Evolutionary conservation across 257 asterid species (phyloP).

Genomic region (Cynanchum wilfordii): DNA sequence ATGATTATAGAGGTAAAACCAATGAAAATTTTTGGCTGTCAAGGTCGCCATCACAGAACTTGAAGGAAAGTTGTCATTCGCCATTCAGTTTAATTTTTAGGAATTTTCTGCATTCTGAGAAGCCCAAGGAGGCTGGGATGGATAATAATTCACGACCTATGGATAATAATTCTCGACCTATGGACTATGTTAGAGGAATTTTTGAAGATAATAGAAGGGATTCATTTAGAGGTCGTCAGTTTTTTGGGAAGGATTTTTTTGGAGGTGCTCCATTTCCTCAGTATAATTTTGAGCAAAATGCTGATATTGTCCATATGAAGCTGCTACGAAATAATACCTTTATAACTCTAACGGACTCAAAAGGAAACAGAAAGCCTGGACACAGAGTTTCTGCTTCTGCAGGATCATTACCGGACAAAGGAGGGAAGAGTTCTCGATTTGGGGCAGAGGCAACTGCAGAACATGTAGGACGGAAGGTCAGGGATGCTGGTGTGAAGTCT

Average conservation of each 20-base stretch:
- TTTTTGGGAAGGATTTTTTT: constrained; percentile 6
- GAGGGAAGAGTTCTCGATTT: constrained; percentile 55
- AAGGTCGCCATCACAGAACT: constrained; percentile 25
- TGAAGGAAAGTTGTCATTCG: constrained; percentile 20
- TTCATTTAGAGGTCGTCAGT: background rate
- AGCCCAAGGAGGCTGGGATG: constrained; percentile 27
- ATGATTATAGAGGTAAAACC: constrained; percentile 16
- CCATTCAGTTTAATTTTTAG: constrained; percentile 31
- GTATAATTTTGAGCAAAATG: constrained; percentile 50
- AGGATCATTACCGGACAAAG: constrained; percentile 66
- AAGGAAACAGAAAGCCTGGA: constrained; percentile 70
- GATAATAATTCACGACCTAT: constrained; percentile 22
- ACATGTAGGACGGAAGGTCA: constrained; percentile 66
- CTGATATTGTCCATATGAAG: constrained; percentile 85
- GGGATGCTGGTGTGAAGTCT: constrained; percentile 57
- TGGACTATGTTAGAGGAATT: constrained; percentile 26
- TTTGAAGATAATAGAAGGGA: background rate
- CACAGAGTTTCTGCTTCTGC: constrained; percentile 37
- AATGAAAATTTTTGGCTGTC: constrained; percentile 16
- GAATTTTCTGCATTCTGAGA: constrained; percentile 44
- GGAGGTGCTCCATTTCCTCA: background rate
- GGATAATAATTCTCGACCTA: constrained; percentile 25
- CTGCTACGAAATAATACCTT: constrained; percentile 78
- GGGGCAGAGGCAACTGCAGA: constrained; percentile 85
- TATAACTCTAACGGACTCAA: constrained; percentile 70